Evolutionary conservation across 345 rosid species (phyloP), one percentile per base, ranked within the genome.

Genomic region (Lenwebbia sp.): DNA sequence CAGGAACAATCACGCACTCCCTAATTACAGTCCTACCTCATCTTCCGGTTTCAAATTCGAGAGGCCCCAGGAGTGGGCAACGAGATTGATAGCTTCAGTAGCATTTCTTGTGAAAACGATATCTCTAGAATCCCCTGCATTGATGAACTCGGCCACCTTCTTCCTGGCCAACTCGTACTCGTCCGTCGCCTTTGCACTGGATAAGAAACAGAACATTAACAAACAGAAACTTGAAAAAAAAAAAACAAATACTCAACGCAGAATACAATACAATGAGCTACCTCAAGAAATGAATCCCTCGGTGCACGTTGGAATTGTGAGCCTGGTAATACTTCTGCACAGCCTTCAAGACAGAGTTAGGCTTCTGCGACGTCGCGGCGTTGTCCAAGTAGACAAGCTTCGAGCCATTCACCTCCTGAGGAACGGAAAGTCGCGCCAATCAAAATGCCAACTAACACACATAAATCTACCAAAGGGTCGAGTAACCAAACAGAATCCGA

Each of bases 331-430:
- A 97, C 21, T 89, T 90, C 90, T 91, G 95, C 60, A 97, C 88
- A 25, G 99, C 93, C 26, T 96, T 94, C 89, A 97, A 70, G 47
- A 97, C 98, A 47, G 91, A 87, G 57, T 83, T 83, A 7, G 99
- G 99, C 87, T 97, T 97, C 91, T 97, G 99, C 52, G 99, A 97
- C 58, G 99, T 97, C n/a, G 99, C 99, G 33, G 97, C 99, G 87
- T 92, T 97, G 87, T 97, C 99, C 83, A 97, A 90, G 94, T 96
- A 97, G 56, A 97, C 96, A 47, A 97, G 98, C 86, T 93, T 93
- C 28, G 94, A 91, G 40, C 98, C 98, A 85, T 96, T 94, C 53
- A 96, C 93, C 90, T 95, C 93, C 98, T 95, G 90, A 88, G 52
- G 81, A 88, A 26, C 7, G 81, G 47, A 10, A 70, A 17, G 47